phyloP scores from a whole-genome alignment of 208 protist species.

The Acanthamoeba sp. region DNA sequence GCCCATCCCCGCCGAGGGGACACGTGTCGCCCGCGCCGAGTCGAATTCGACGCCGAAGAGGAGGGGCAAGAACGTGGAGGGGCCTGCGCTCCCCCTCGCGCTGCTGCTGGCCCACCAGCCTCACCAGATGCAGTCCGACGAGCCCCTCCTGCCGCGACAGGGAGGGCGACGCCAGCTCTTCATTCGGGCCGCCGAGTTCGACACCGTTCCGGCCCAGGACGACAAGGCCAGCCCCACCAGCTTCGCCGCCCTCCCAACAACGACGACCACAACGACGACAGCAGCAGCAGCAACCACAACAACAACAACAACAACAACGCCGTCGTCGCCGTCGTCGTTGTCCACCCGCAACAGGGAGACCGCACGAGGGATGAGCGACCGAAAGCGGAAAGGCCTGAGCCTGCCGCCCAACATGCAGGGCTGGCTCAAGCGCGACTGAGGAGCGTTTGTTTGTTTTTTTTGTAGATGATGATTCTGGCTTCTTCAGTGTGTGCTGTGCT shows the following conservation, averaged over 20 bases:
- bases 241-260: neutral
- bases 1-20: neutral
- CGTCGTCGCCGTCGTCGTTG: neutral
- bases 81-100: neutral
- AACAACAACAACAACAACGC: too few species aligned
- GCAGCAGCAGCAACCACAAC: neutral
- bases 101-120: neutral
- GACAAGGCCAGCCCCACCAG: neutral
- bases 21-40: too few species aligned
- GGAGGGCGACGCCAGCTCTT: neutral
- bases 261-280: neutral
- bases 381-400: neutral
- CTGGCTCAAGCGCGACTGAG: neutral
- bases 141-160: neutral
- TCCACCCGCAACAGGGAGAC: neutral
- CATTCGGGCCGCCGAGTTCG: neutral
- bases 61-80: too few species aligned
- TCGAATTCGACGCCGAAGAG: too few species aligned
- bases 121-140: neutral
- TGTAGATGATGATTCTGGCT: too few species aligned
- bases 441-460: too few species aligned
- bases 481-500: too few species aligned
- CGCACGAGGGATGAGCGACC: neutral
- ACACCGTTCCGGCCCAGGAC: neutral
- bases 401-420: constrained; percentile 9